Conservation (phyloP, 2,329 filamentous ascomycete species). For the Bisporella sp. region DNA sequence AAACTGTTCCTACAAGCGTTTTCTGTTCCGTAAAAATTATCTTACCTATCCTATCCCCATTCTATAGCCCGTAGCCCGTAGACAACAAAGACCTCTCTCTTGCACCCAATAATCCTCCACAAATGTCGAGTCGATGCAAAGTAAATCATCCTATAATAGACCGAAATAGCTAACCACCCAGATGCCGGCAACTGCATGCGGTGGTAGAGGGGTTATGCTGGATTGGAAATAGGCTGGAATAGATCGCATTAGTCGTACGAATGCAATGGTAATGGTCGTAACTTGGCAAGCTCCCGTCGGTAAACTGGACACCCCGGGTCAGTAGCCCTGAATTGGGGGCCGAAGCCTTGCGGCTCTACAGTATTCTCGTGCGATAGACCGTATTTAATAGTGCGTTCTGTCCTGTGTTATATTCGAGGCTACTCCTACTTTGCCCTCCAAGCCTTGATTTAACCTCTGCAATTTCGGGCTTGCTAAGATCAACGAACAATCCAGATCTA, state of each 20-base stretch:
- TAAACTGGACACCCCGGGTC: not conserved
- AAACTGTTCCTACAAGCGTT: constrained; percentile 1
- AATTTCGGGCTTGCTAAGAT: no score
- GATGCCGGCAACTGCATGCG: not conserved
- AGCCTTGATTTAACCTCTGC: no score
- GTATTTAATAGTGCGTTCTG: no score
- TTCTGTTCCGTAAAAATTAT: not conserved
- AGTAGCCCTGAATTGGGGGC: no score
- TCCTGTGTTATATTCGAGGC: no score
- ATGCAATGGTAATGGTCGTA: constrained; percentile 3
- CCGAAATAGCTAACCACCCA: constrained; percentile 3
- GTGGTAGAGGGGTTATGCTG: not conserved
- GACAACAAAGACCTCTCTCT: constrained; percentile 1
- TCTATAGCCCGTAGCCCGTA: not conserved
- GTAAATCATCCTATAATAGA: constrained; percentile 2
- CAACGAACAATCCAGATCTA: no score
- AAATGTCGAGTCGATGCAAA: not conserved
- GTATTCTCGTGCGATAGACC: no score
- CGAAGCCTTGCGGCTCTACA: no score
- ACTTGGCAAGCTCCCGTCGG: not conserved
- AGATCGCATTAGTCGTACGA: constrained; percentile 2
- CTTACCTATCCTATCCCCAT: constrained; percentile 1
- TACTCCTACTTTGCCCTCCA: no score
- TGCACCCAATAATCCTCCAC: not conserved
- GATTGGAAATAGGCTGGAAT: constrained; percentile 4